These are phyloP conservation scores for Epipyxis sp. DNA, from an alignment of 108 stramenopile genomes.

Conservation along the genomic window DNA sequence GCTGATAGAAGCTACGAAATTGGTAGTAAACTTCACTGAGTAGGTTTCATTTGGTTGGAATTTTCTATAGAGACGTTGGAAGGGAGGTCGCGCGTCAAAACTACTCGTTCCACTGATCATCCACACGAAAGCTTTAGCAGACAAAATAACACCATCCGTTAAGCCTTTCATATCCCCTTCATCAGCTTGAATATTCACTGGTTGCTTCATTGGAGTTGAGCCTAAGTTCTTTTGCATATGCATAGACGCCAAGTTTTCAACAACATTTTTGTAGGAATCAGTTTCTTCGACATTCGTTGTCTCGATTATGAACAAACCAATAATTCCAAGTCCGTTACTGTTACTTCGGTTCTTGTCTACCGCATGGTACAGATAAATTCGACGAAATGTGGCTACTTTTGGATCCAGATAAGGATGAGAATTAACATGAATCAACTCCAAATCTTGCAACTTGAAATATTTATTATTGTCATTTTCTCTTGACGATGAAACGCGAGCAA, in stretches of 20 bases:
- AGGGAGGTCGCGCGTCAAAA: not conserved
- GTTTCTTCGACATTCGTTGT: not conserved
- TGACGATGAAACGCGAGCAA: slow-evolving; percentile 55
- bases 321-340: not conserved
- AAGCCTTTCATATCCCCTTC: not conserved
- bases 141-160: not conserved
- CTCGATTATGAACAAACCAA: slow-evolving; percentile 38
- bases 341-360: not conserved
- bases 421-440: slow-evolving; percentile 16
- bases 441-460: not conserved
- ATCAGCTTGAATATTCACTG: not conserved
- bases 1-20: slow-evolving; percentile 61
- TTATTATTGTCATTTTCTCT: not conserved
- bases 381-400: slow-evolving; percentile 53
- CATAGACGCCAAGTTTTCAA: slow-evolving; percentile 20
- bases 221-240: no score
- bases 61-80: slow-evolving; percentile 55
- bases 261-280: not conserved
- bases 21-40: slow-evolving; percentile 55
- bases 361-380: slow-evolving; percentile 65
- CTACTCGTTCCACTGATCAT: not conserved
- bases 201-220: no score
- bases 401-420: slow-evolving; percentile 44
- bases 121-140: slow-evolving; percentile 6
- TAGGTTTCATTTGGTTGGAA: slow-evolving; percentile 65